Evolutionary conservation across 2,329 filamentous ascomycete species (phyloP).

Genomic region (Arthrinium phaeospermum): DNA sequence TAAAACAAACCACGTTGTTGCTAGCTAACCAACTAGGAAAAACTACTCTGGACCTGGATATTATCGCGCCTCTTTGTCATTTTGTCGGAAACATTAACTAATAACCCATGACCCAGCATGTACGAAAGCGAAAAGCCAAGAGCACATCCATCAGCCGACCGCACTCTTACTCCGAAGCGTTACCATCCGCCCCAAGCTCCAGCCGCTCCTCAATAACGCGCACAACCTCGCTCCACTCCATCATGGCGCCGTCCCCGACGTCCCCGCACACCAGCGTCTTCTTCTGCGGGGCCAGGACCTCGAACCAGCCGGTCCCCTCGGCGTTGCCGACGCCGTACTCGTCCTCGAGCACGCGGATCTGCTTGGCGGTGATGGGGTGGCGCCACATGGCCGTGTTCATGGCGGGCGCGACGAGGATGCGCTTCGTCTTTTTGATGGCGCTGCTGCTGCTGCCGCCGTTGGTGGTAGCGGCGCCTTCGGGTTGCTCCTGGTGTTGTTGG

Average conservation of each 20-base stretch:
- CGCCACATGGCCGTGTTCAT: constrained; percentile 95
- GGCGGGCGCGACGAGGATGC: constrained; percentile 76
- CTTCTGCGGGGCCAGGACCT: constrained; percentile 73
- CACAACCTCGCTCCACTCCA: constrained; percentile 79
- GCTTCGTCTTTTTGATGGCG: constrained; percentile 54
- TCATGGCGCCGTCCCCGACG: constrained; percentile 82
- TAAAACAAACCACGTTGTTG: not conserved
- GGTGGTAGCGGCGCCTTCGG: constrained; percentile 23
- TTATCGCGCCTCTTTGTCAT: not conserved
- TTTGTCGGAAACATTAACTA: not conserved
- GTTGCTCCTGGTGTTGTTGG: constrained; percentile 25
- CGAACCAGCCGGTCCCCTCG: constrained; percentile 60
- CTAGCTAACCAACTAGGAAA: not conserved
- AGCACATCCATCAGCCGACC: not conserved
- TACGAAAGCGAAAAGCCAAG: not conserved
- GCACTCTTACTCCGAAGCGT: not conserved
- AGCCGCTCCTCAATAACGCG: constrained; percentile 62
- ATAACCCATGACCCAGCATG: not conserved
- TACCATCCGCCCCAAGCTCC: constrained; percentile 28
- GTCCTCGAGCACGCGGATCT: constrained; percentile 71
- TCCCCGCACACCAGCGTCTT: constrained; percentile 88
- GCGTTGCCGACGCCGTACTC: constrained; percentile 68
- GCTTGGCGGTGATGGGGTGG: constrained; percentile 79
- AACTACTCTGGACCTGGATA: not conserved
- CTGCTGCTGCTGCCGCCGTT: not conserved